Evolutionary conservation across 2,329 filamentous ascomycete genomes (phyloP).

Genomic region (Metarhizium sp.): DNA sequence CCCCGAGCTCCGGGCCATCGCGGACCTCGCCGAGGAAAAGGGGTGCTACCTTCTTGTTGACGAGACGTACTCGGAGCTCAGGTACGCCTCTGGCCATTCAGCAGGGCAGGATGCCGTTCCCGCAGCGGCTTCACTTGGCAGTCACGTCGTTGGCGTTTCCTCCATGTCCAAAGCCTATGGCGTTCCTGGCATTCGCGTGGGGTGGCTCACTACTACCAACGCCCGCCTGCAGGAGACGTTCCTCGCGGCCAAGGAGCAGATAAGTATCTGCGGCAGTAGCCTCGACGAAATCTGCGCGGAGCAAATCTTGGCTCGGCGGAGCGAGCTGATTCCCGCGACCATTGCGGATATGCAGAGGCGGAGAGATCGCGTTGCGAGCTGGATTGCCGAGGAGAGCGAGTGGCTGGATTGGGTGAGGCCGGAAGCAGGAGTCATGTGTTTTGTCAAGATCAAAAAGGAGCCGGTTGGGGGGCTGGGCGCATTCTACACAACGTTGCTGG

Average conservation of each 20-base stretch:
- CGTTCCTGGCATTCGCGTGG: slow-evolving; percentile 13
- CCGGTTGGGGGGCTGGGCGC: slow-evolving; percentile 9
- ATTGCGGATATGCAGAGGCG: slow-evolving; percentile 12
- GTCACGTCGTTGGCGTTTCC: slow-evolving; percentile 12
- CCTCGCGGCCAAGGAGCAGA: slow-evolving; percentile 15
- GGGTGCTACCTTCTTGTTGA: slow-evolving; percentile 11
- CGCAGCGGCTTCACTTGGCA: slow-evolving; percentile 8
- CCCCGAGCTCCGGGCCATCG: slow-evolving; percentile 3
- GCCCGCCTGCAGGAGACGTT: slow-evolving; percentile 12
- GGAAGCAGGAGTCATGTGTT: slow-evolving; percentile 14
- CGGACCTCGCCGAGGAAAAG: slow-evolving; percentile 7
- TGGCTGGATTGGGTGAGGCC: slow-evolving; percentile 16
- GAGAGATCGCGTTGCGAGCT: slow-evolving; percentile 10
- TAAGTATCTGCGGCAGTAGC: slow-evolving; percentile 14
- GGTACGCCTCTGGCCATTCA: slow-evolving; percentile 1
- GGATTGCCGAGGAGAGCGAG: slow-evolving; percentile 13
- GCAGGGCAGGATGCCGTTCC: slow-evolving; percentile 1
- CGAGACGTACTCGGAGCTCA: slow-evolving; percentile 14
- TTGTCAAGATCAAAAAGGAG: slow-evolving; percentile 13
- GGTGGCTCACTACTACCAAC: slow-evolving; percentile 11
- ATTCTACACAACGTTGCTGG: slow-evolving; percentile 12
- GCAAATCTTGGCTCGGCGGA: slow-evolving; percentile 11
- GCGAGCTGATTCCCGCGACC: slow-evolving; percentile 6
- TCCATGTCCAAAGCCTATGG: slow-evolving; percentile 15
- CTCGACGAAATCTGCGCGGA: slow-evolving; percentile 13